Percentiles rank a stretch among this genome's conserved stretches.
phyloP scores from a whole-genome alignment of 495 filamentous ascomycete species.

The Talaromyces proteolyticus region DNA sequence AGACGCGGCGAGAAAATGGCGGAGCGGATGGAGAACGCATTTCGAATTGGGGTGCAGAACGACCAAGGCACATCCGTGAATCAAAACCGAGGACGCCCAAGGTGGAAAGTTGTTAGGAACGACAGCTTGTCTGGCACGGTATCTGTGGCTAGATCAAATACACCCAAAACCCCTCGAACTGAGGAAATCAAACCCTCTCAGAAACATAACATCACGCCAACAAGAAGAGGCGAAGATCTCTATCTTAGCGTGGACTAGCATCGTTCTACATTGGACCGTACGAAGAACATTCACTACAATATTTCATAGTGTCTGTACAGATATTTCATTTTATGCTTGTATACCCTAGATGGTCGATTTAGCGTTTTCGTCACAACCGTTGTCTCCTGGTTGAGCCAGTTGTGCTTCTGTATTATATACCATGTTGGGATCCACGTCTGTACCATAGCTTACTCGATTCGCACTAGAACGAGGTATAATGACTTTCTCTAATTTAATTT shows the following conservation, averaged over 20 bases:
- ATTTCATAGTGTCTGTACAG: neutral
- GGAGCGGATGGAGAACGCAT: slow-evolving; percentile 5
- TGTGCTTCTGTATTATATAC: neutral
- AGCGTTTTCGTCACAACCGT: neutral
- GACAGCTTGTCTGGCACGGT: neutral
- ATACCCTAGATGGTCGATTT: neutral
- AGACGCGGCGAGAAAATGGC: slow-evolving; percentile 6
- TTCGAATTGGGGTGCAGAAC: neutral
- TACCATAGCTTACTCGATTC: no score
- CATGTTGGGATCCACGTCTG: no score
- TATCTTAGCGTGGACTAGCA: slow-evolving; percentile 32
- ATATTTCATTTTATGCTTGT: neutral
- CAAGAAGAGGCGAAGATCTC: slow-evolving; percentile 26
- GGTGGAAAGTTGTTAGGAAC: neutral
- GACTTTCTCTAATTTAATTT: no score
- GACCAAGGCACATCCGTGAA: neutral
- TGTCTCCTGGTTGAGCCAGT: no score
- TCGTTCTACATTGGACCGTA: neutral
- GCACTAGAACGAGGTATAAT: no score
- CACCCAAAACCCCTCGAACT: neutral
- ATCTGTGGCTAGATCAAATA: neutral
- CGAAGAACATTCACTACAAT: neutral
- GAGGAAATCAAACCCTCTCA: neutral
- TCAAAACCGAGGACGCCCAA: neutral
- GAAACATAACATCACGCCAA: slow-evolving; percentile 33